These are phyloP conservation scores for Sclerotinia sclerotiorum DNA, from an alignment of 2,329 filamentous ascomycete genomes.

Conservation along the genomic window DNA sequence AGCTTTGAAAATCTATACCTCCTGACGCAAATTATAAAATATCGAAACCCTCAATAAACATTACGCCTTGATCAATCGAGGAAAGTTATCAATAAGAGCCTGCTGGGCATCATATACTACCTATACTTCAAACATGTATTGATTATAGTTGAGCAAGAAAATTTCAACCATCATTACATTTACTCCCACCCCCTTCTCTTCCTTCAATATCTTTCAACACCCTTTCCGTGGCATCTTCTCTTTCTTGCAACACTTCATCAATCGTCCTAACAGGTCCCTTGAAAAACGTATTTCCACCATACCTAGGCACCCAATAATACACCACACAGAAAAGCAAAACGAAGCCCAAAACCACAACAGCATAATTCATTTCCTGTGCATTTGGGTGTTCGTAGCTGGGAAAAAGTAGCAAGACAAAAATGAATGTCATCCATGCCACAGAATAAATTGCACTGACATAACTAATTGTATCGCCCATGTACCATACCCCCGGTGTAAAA, in stretches of 20 bases:
- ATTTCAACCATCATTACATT: neutral
- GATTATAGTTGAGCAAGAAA: no score
- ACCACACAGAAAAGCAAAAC: constrained; percentile 39
- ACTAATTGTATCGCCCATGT: constrained; percentile 38
- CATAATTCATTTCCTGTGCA: constrained; percentile 40
- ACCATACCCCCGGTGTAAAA: constrained; percentile 40
- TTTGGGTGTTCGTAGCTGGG: constrained; percentile 34
- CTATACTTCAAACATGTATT: no score
- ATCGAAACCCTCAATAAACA: neutral
- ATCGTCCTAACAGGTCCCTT: constrained; percentile 37
- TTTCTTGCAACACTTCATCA: constrained; percentile 33
- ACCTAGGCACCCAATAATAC: constrained; percentile 38
- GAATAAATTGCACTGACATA: constrained; percentile 35
- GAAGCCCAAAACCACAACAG: constrained; percentile 37
- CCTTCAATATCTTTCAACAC: neutral
- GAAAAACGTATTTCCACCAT: constrained; percentile 40
- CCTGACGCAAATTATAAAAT: no score
- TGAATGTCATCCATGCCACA: constrained; percentile 40
- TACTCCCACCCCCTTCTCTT: neutral
- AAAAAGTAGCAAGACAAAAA: constrained; percentile 39
- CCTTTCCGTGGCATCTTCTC: neutral
- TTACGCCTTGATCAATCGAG: no score
- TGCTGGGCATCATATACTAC: neutral
- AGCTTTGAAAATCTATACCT: neutral
- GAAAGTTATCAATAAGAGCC: neutral